Evolutionary conservation across 179 eudicot species (phyloP), one percentile per base, ranked within the genome.

Genomic region (Silene coronaria): DNA sequence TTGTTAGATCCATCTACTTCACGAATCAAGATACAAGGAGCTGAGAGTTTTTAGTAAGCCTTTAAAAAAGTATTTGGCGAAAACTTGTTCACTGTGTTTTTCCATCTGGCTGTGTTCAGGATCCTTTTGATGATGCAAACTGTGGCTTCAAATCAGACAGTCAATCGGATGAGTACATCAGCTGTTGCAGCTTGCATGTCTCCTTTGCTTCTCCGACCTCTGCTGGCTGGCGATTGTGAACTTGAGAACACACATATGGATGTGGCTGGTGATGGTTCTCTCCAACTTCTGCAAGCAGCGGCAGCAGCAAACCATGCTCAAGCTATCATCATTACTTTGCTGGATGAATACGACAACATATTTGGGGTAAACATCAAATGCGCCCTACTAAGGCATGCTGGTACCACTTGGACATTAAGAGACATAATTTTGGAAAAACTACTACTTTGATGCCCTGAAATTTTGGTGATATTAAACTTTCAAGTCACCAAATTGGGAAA

Each of bases 281-380:
- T 87, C 71, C 98, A 92, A 82, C 99, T 96, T 84, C 73, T 96
- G 84, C 99, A 93, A 89, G 99, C 99, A 67, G 99, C 99, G 63
- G 99, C 99, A 22, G 99, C 99, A 69, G 99, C 99, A 72, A 96
- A 96, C 85, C 97, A 96, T 89, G 99, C 99, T 82, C 99, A 96
- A 82, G 97, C 99, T 79, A 96, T 96, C 59, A 83, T 84, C 53
- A 88, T 93, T 72, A 93, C 92, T 68, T 83, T 96, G 71, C 84
- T 96, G 22, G 99, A 96, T 74, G 99, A 96, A 77, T 96, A 93
- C 53, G 92, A 91, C 23, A 90, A 82, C 60, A 88, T 96, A 72
- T 96, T 96, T 86, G 96, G 97, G 93, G 99, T 96, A 93, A 72
- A 82, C 76, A 28, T 77, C 60, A 53, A 8, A 14, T 57, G 38